A percentile compares a stretch with the other conserved stretches of the same genome.
Evolutionary conservation across 768 basidiomycete species (phyloP).

Genomic region (Phanerochaete carnosa): DNA sequence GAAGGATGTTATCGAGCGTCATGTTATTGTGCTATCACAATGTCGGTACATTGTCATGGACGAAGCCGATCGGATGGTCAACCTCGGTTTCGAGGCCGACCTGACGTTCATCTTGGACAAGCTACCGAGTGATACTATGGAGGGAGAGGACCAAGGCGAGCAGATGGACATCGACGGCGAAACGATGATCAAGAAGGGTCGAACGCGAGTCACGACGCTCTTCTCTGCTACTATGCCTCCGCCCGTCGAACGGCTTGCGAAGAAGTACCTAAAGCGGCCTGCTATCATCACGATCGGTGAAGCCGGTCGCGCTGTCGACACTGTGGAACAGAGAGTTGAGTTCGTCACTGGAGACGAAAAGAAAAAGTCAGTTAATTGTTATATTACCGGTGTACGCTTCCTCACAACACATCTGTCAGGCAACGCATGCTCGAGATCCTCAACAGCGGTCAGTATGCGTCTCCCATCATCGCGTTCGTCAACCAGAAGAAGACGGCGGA

Average conservation of each 20-base stretch:
- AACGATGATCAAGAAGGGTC: slow-evolving; percentile 65
- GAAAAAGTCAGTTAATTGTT: slow-evolving; percentile 70
- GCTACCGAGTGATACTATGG: slow-evolving; percentile 82
- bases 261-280: slow-evolving; percentile 90
- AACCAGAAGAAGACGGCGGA: slow-evolving; percentile 99
- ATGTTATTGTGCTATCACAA: slow-evolving; percentile 92
- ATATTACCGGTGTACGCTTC: not conserved
- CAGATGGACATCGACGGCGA: slow-evolving; percentile 77
- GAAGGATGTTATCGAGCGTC: slow-evolving; percentile 95
- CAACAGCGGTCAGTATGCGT: slow-evolving; percentile 74
- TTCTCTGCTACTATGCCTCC: slow-evolving; percentile 99
- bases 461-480: slow-evolving; percentile 98
- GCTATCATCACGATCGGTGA: slow-evolving; percentile 98
- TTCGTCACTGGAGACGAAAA: slow-evolving; percentile 92
- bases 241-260: slow-evolving; percentile 90
- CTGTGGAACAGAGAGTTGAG: slow-evolving; percentile 95
- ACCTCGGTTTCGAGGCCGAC: slow-evolving; percentile 94
- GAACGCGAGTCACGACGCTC: slow-evolving; percentile 89
- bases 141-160: slow-evolving; percentile 76
- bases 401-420: slow-evolving; percentile 37
- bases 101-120: slow-evolving; percentile 93
- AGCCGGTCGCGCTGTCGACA: slow-evolving; percentile 96
- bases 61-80: slow-evolving; percentile 99
- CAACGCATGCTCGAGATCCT: slow-evolving; percentile 87
- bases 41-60: slow-evolving; percentile 99